A percentile compares a stretch with the other conserved stretches of the same genome.
Conservation (phyloP, 345 rosid genomes). For the Lagerstroemia speciosa region DNA sequence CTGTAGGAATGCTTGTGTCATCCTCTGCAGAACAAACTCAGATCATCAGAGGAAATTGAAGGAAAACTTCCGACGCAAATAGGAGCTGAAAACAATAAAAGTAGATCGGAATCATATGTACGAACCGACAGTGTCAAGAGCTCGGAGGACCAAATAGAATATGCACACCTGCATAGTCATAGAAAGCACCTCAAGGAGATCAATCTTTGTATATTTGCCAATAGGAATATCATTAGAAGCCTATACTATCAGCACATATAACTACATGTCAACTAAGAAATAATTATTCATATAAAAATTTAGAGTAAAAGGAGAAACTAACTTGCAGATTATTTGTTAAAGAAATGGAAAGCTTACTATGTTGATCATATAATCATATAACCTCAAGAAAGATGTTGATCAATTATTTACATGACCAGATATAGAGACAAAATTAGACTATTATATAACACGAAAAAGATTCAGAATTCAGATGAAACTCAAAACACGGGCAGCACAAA, state of each 20-base stretch:
- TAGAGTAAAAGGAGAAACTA: neutral
- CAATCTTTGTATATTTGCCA: neutral
- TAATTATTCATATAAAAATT: neutral
- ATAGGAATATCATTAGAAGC: too few species aligned
- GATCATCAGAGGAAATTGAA: slow-evolving; percentile 5
- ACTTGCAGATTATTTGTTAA: neutral
- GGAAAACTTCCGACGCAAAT: neutral
- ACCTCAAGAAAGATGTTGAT: neutral
- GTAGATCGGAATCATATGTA: slow-evolving; percentile 3
- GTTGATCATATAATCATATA: neutral
- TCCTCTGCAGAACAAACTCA: slow-evolving; percentile 55
- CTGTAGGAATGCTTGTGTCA: slow-evolving; percentile 81
- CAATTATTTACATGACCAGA: neutral
- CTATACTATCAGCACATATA: neutral
- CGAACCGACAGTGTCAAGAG: slow-evolving; percentile 95
- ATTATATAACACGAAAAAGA: too few species aligned
- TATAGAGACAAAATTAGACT: too few species aligned
- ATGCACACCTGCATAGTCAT: slow-evolving; percentile 64
- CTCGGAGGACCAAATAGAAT: slow-evolving; percentile 90
- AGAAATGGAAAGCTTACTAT: neutral
- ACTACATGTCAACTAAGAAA: neutral
- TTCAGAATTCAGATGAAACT: neutral
- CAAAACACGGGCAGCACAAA: neutral
- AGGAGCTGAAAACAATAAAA: neutral
- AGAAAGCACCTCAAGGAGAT: neutral